Evolutionary conservation across 225 moss, liverwort and hornwort species (phyloP), one percentile per base, ranked within the genome.

Genomic region (Asterella californica): DNA sequence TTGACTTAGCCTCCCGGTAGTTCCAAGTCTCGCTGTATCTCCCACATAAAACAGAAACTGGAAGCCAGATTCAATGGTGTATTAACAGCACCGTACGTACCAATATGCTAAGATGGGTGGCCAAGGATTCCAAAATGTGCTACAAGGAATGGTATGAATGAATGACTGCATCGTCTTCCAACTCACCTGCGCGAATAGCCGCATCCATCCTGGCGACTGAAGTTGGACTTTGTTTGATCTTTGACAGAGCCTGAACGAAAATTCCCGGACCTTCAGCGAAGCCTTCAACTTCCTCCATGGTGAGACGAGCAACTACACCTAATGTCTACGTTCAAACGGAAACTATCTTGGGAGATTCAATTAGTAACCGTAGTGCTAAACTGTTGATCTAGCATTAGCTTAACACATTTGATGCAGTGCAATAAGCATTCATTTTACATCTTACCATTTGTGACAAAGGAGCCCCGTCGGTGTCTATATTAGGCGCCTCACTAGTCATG

Each of bases 381-480:
- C 10, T 14, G 52, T 52, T 52, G 7, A 7, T 64, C 21, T 2
- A 27, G 27, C 15, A 64, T 9, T 2, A 61, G 59, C 22, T 25
- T 67, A 36, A 19, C 42, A 42, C 42, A 42, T 42, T 7, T 42
- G 42, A 42, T 2, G 42, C 42, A 67, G 67, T 67, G 4, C 2
- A 18, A 6, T 24, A 65, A 2, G 7, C 42, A 65, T 30, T 30
- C 65, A 34, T 5, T 47, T 2, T 33, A 30, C 30, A 61, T 21
- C 71, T 25, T 81, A 89, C 89, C 81, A 92, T 83, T 74, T 99
- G 97, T 45, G 94, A 99, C 64, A 99, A 77, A 27, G 97, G 97
- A 22, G 95, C 97, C 24, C 97, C 97, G 60, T 99, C 97, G 54
- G 93, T 95, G 79, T 99, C 97, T 46, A 99, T 91, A 27, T 99